Conservation (phyloP, 2,329 filamentous ascomycete species). For the Torrubiella hemipterigena region DNA sequence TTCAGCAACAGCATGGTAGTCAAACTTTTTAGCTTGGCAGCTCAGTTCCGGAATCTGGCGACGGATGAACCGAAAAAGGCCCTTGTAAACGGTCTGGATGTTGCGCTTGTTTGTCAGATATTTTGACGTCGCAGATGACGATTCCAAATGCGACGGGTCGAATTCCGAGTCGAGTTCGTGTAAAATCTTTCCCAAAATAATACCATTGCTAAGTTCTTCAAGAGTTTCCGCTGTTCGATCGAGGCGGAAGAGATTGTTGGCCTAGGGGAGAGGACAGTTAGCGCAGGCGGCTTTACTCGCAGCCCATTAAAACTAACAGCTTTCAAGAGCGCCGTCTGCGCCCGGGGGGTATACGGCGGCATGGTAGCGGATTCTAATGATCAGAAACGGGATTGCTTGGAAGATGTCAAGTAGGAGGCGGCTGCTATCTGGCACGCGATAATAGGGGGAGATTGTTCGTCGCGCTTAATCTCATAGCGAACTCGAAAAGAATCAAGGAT, state of each 20-base stretch:
- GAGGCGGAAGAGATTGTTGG: constrained; percentile 29
- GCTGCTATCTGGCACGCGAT: not conserved
- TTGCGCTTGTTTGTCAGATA: constrained; percentile 38
- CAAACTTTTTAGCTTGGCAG: constrained; percentile 37
- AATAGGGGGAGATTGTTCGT: not conserved
- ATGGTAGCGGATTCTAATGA: constrained; percentile 14
- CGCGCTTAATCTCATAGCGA: not conserved
- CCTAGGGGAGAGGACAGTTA: constrained; percentile 11
- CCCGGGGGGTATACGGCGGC: constrained; percentile 26
- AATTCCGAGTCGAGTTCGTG: constrained; percentile 47
- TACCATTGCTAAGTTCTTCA: constrained; percentile 39
- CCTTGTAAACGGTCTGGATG: constrained; percentile 41
- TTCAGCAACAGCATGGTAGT: constrained; percentile 47
- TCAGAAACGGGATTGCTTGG: not conserved
- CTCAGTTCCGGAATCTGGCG: constrained; percentile 38
- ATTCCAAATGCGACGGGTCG: constrained; percentile 39
- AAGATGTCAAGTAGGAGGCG: not conserved
- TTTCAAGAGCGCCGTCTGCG: constrained; percentile 43
- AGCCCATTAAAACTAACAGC: constrained; percentile 28
- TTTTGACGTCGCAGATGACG: constrained; percentile 27
- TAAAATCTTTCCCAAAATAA: constrained; percentile 42
- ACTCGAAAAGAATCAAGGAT: not conserved
- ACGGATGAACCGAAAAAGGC: constrained; percentile 42
- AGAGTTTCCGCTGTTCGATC: constrained; percentile 34
- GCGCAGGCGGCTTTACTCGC: constrained; percentile 1